Base-by-base conservation (phyloP, 495 filamentous ascomycete genomes). In the Aspergillus olivimuriae region DNA sequence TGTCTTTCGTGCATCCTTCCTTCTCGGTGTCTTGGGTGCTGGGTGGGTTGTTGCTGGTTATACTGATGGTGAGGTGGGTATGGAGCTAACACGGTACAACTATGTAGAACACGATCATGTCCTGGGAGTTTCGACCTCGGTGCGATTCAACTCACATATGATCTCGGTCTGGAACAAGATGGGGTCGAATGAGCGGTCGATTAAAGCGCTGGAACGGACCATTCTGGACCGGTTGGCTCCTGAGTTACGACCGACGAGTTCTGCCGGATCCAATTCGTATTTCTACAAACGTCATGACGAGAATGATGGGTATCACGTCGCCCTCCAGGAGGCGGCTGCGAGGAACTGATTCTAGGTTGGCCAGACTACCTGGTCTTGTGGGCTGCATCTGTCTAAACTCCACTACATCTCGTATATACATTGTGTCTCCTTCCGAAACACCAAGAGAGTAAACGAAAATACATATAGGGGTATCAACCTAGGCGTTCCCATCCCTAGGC, bases 131-230 rank as follows among this genome's bases (percentile, higher is more conserved):
- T 77, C 78, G 1, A 66, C 84, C 36, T 75, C 84, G 43, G 70
- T 76, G 1, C 70, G 81, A 34, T 72, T 82, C 58, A 86, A 76
- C 47, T 80, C 79, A 3, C 78, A 88, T 52, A 75, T 89, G 30
- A 83, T 95, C 56, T 82, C 81, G 38, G 77, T 95, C 50, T 95
- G 89, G 89, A 89, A 94, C 63, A 84, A 89, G 24, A 84, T 90
- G 50, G 80, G 77, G 12, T 53, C 55, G 17, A 84, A 87, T 58
- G 71, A 85, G 44, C 77, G 72, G 45, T 89, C 84, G 2, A 81
- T 89, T 46, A 78, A 88, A 46, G 72, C 65, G 32, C 75, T 95
- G 14, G 70, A 87, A 23, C 61, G 73, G 46, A 79, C 75, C 18
- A 80, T 92, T 12, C 67, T 92, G 15, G 77, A 82, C 14, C 73